phyloP scores from a whole-genome alignment of 331 rosid genomes.

The Cydonia oblonga region DNA sequence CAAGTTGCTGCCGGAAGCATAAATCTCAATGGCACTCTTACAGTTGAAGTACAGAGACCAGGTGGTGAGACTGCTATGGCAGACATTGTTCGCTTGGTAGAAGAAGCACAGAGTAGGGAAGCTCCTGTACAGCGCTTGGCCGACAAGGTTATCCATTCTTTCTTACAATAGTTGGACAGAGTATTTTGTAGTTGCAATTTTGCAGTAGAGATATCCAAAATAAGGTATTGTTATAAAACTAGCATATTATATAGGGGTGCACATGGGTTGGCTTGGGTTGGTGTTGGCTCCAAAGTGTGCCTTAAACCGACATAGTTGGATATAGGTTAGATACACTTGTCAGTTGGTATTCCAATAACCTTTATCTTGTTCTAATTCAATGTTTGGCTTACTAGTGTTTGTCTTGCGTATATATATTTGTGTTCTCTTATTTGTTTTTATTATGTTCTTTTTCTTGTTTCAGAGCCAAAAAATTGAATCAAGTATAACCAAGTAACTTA shows the following conservation, averaged over 20 bases:
- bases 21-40: slow-evolving; percentile 91
- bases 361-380: neutral
- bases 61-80: slow-evolving; percentile 91
- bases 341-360: neutral
- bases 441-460: neutral
- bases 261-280: neutral
- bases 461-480: neutral
- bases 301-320: neutral
- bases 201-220: slow-evolving; percentile 6
- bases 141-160: slow-evolving; percentile 59
- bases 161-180: neutral
- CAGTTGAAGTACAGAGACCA: slow-evolving; percentile 76
- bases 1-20: slow-evolving; percentile 95
- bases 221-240: neutral
- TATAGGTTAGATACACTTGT: neutral
- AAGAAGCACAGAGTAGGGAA: slow-evolving; percentile 91
- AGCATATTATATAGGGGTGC: neutral
- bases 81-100: slow-evolving; percentile 85
- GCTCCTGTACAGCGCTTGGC: slow-evolving; percentile 97
- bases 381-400: neutral
- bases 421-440: neutral
- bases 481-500: neutral
- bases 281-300: neutral
- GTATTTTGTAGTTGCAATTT: neutral
- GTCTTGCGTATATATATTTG: neutral